A percentile compares a stretch with the other conserved stretches of the same genome.
phyloP scores from a whole-genome alignment of 768 basidiomycete species.

The Boletus reticulatus region DNA sequence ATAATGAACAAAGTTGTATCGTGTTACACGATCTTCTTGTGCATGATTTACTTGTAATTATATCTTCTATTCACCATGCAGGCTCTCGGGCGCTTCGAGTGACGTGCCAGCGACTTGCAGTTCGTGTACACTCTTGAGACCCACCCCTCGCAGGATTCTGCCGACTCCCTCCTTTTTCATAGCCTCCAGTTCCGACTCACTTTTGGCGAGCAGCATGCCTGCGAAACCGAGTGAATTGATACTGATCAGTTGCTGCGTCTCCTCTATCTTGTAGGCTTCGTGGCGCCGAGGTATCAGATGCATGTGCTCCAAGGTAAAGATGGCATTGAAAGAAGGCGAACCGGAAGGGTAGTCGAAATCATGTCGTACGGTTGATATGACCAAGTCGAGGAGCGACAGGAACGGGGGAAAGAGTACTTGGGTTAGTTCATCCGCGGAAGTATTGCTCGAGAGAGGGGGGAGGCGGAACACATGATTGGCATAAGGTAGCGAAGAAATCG shows the following conservation, averaged over 20 bases:
- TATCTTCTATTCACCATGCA: background rate
- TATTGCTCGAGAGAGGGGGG: constrained; percentile 20
- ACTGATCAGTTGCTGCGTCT: constrained; percentile 57
- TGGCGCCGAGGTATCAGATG: constrained; percentile 77
- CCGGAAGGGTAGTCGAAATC: constrained; percentile 60
- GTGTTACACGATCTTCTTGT: background rate
- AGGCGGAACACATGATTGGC: constrained; percentile 74
- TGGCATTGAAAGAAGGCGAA: constrained; percentile 77
- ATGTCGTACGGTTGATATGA: constrained; percentile 69
- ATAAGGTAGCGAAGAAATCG: constrained; percentile 66
- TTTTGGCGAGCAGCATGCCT: constrained; percentile 86
- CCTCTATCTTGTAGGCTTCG: constrained; percentile 54
- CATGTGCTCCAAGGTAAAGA: constrained; percentile 80
- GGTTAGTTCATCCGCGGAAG: constrained; percentile 44
- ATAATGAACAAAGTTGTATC: background rate
- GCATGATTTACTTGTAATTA: background rate
- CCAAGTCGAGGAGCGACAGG: constrained; percentile 72
- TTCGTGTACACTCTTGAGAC: constrained; percentile 65
- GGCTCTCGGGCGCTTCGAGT: constrained; percentile 31
- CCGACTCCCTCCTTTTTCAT: constrained; percentile 63
- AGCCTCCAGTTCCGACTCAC: constrained; percentile 67
- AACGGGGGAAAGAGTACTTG: constrained; percentile 56
- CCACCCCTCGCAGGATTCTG: constrained; percentile 64
- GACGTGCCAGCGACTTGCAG: constrained; percentile 53
- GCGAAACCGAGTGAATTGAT: constrained; percentile 90